Evolutionary conservation across 345 rosid genomes (phyloP), one percentile per base, ranked within the genome.

Genomic region (Nephelium lappaceum): DNA sequence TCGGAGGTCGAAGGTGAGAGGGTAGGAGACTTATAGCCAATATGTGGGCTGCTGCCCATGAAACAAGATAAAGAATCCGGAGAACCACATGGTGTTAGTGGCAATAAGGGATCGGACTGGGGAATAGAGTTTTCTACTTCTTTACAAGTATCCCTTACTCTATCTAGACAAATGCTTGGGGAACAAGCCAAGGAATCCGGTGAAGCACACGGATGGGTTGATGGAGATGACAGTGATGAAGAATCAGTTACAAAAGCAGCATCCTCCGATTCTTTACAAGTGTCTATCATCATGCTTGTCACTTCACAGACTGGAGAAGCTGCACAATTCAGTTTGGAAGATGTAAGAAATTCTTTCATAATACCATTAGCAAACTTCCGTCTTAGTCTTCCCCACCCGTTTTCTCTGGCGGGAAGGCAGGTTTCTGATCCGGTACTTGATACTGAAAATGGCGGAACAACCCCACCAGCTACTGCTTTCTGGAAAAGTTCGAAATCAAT

Each of bases 1-100:
- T 88, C 95, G 27, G 93, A 89, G 60, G 88, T 85, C 71, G 95
- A 91, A 77, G 95, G 95, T 47, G 93, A 91, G 16, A 87, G 83
- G 3, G 89, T 80, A 42, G 95, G 92, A 27, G 95, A 91, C 81
- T 89, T 91, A 65, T 87, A 82, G 61, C 82, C 72, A 62, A 81
- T 78, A 60, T 82, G 89, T 47, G 89, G 85, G 82, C 87, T 88
- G 75, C 69, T 75, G 8, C 78, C 78, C 4, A 75, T 84, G 68
- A 82, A 75, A 77, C 82, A 77, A 64, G 90, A 84, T 74, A 86
- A 89, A 5, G 89, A 89, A 74, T 85, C 80, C 0, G 86, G 83
- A 12, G 87, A 84, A 76, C 83, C 81, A 61, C 88, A 70, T 42
- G 87, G 69, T 38, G 83, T 69, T 19, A 84, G 74, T 57, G 83